Conservation (phyloP, 208 protist species). For the Sergeia podlipaevii region DNA sequence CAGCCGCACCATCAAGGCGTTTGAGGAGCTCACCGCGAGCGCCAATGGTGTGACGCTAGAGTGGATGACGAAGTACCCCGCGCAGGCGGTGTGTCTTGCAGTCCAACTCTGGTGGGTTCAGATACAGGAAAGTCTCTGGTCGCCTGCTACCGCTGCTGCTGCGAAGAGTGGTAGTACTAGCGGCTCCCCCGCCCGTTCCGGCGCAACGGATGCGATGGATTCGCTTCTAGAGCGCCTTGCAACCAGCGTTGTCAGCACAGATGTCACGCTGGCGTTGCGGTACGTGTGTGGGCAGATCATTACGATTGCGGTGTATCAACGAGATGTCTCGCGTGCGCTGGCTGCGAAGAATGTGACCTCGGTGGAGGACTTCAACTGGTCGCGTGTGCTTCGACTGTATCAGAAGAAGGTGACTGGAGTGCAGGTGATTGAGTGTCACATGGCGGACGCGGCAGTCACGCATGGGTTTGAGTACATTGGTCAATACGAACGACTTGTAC, state of each 20-base stretch:
- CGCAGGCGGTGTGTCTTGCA: conserved; percentile 92
- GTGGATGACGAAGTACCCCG: conserved; percentile 89
- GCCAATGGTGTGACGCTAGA: conserved; percentile 45
- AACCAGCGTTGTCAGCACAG: conserved; percentile 34
- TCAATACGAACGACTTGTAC: conserved; percentile 96
- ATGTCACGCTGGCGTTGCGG: conserved; percentile 33
- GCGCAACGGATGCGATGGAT: conserved; percentile 55
- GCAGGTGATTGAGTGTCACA: conserved; percentile 87
- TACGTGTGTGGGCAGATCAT: conserved; percentile 97
- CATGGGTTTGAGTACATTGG: conserved; percentile 99
- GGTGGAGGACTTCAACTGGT: conserved; percentile 95
- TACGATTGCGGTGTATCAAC: conserved; percentile 98
- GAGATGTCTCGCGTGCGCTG: conserved; percentile 91
- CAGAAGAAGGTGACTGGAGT: conserved; percentile 8
- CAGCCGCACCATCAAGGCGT: conserved; percentile 41
- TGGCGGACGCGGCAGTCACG: conserved; percentile 94
- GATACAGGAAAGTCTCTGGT: conserved; percentile 76
- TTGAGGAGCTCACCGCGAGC: conserved; percentile 14
- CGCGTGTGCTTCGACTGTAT: conserved; percentile 96
- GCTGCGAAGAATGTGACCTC: conserved; percentile 32
- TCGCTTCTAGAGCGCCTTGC: conserved; percentile 86
- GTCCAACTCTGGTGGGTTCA: conserved; percentile 92
- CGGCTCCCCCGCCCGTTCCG: conserved; percentile 10
- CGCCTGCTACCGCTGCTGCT: conserved; percentile 2
- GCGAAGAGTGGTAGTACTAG: background rate